phyloP scores from a whole-genome alignment of 164 flowering plant species.

The Dillenia turbinata region DNA sequence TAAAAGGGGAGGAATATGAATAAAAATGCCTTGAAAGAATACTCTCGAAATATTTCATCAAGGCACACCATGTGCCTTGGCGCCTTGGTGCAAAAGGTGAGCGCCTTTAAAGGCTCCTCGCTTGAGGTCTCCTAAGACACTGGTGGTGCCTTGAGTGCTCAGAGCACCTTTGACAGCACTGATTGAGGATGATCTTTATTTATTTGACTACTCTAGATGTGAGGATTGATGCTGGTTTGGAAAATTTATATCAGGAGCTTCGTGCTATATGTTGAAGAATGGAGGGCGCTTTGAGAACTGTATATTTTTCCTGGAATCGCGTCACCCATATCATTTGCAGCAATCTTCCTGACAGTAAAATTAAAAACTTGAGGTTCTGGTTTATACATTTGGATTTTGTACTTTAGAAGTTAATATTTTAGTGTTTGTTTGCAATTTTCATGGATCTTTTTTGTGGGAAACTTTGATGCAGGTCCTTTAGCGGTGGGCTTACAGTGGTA shows the following conservation, averaged over 20 bases:
- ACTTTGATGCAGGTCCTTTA: slow-evolving; percentile 58
- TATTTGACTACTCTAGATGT: neutral
- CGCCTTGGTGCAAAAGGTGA: too few species aligned
- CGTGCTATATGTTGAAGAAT: slow-evolving; percentile 70
- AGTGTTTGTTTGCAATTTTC: neutral
- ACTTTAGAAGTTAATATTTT: neutral
- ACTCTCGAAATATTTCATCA: too few species aligned
- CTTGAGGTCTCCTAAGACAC: too few species aligned
- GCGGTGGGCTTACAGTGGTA: slow-evolving; percentile 90
- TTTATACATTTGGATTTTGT: neutral
- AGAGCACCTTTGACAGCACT: too few species aligned
- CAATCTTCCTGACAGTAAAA: slow-evolving; percentile 89
- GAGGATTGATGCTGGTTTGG: too few species aligned
- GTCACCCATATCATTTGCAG: slow-evolving; percentile 96
- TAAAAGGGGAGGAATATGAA: too few species aligned
- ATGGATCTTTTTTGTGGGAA: slow-evolving; percentile 8
- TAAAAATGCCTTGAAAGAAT: too few species aligned
- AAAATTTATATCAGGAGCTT: slow-evolving; percentile 51
- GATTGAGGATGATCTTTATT: neutral
- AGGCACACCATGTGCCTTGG: too few species aligned
- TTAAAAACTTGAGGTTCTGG: slow-evolving; percentile 74
- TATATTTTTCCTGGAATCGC: slow-evolving; percentile 76
- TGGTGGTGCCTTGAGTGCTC: too few species aligned
- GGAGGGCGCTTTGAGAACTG: slow-evolving; percentile 92
- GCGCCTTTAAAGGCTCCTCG: too few species aligned